A percentile compares a stretch with the other conserved stretches of the same genome.
Conservation (phyloP, 805 yeast genomes). For the Lipomyces anomalus region DNA sequence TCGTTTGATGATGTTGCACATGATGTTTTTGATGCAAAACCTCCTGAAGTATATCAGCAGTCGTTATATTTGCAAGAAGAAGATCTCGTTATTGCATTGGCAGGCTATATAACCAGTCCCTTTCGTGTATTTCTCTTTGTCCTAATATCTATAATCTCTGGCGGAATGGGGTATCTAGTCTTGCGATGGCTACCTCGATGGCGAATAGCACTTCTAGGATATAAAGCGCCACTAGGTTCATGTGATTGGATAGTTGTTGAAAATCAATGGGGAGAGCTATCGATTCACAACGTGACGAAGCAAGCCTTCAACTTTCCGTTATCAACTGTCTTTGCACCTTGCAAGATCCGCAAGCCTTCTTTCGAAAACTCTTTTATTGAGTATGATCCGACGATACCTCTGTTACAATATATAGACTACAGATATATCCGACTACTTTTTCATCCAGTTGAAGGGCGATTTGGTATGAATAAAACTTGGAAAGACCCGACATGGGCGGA, state of each 20-base stretch:
- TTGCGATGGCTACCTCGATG: slow-evolving; percentile 83
- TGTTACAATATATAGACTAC: slow-evolving; percentile 66
- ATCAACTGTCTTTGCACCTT: slow-evolving; percentile 53
- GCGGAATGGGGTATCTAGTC: slow-evolving; percentile 68
- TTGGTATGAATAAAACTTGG: slow-evolving; percentile 82
- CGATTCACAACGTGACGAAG: slow-evolving; percentile 51
- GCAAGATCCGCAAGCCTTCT: slow-evolving; percentile 17
- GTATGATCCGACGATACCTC: slow-evolving; percentile 62
- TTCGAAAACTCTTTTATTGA: slow-evolving; percentile 29
- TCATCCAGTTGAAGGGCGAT: slow-evolving; percentile 82
- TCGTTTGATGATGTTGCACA: slow-evolving; percentile 1
- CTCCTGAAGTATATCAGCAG: slow-evolving; percentile 39
- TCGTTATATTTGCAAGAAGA: slow-evolving; percentile 92
- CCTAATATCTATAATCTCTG: slow-evolving; percentile 49
- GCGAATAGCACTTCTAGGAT: slow-evolving; percentile 62
- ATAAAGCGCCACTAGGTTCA: slow-evolving; percentile 60
- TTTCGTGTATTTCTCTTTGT: slow-evolving; percentile 47
- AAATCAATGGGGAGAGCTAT: slow-evolving; percentile 85
- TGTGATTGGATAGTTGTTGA: slow-evolving; percentile 94
- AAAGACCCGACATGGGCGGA: slow-evolving; percentile 72
- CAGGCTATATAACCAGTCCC: slow-evolving; percentile 65
- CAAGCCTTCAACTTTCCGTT: slow-evolving; percentile 64
- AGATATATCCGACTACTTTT: slow-evolving; percentile 78
- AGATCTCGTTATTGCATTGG: slow-evolving; percentile 89
- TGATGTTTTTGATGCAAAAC: neutral